Evolutionary conservation across 1,284 basidiomycete species (phyloP).

Genomic region (Erythrobasidium hasegawianum): DNA sequence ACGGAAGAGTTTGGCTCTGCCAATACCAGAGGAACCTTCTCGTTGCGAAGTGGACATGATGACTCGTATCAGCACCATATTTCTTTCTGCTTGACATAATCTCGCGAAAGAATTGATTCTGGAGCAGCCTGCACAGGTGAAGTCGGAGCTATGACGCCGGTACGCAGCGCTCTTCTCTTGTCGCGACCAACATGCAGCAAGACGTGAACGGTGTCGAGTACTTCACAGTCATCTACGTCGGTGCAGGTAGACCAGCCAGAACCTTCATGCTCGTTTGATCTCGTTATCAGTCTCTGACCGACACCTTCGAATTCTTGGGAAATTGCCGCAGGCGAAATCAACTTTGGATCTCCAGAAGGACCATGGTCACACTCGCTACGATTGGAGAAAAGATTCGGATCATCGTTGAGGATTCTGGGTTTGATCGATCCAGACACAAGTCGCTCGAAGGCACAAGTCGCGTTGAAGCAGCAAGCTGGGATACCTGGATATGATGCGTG

Average conservation of each 20-base stretch:
- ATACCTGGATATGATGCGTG: constrained; percentile 21
- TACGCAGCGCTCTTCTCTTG: too few species aligned
- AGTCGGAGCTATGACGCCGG: too few species aligned
- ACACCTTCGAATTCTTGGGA: neutral
- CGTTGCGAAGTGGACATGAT: too few species aligned
- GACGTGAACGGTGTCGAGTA: neutral
- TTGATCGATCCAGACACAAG: constrained; percentile 42
- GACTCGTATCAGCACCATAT: too few species aligned
- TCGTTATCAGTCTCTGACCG: neutral
- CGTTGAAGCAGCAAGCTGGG: constrained; percentile 9
- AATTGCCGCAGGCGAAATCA: constrained; percentile 12
- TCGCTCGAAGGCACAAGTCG: constrained; percentile 35
- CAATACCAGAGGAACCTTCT: too few species aligned
- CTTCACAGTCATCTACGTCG: neutral
- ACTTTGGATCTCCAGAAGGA: constrained; percentile 37
- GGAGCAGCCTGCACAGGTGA: too few species aligned
- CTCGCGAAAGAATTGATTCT: too few species aligned
- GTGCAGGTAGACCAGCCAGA: neutral
- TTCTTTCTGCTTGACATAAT: too few species aligned
- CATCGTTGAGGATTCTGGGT: constrained; percentile 37
- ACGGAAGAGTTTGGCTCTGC: too few species aligned
- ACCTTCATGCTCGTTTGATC: neutral
- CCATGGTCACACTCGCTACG: constrained; percentile 40
- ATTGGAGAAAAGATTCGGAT: constrained; percentile 32
- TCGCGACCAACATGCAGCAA: too few species aligned